A percentile compares a stretch with the other conserved stretches of the same genome.
These are phyloP conservation scores for Pleurotus tuber-regium DNA, from an alignment of 768 basidiomycete genomes.

Conservation along the genomic window DNA sequence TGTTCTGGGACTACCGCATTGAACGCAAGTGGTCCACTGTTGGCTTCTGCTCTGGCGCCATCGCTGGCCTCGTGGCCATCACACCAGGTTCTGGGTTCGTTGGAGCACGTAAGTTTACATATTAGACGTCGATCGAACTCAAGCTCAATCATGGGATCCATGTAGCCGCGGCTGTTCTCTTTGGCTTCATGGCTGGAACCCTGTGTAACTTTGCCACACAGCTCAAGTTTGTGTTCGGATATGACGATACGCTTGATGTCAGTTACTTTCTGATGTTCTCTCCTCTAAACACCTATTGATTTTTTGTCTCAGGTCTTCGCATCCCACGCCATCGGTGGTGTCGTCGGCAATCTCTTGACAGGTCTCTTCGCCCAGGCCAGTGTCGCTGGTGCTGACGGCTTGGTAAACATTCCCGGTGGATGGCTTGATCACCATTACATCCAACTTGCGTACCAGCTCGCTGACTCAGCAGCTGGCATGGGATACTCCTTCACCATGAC, in stretches of 20 bases:
- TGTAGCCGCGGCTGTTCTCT: conserved; percentile 77
- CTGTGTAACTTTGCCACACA: conserved; percentile 93
- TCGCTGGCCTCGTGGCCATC: conserved; percentile 89
- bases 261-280: conserved; percentile 24
- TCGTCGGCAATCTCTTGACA: conserved; percentile 82
- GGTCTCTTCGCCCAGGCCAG: conserved; percentile 83
- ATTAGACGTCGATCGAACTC: not conserved
- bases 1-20: conserved; percentile 92
- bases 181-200: conserved; percentile 82
- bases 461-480: conserved; percentile 64
- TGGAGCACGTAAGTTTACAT: conserved; percentile 56
- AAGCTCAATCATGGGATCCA: not conserved
- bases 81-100: conserved; percentile 83
- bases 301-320: conserved; percentile 74
- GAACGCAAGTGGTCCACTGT: conserved; percentile 93
- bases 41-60: conserved; percentile 94
- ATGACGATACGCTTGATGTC: conserved; percentile 82
- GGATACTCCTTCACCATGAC: conserved; percentile 77
- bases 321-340: conserved; percentile 73
- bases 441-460: conserved; percentile 86
- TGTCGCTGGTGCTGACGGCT: conserved; percentile 81
- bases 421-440: conserved; percentile 83
- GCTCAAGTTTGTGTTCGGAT: conserved; percentile 77
- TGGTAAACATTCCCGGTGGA: conserved; percentile 68
- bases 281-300: too few relatives aligned